Conservation (phyloP, 2,329 filamentous ascomycete genomes). For the Gnomoniopsis sp. region DNA sequence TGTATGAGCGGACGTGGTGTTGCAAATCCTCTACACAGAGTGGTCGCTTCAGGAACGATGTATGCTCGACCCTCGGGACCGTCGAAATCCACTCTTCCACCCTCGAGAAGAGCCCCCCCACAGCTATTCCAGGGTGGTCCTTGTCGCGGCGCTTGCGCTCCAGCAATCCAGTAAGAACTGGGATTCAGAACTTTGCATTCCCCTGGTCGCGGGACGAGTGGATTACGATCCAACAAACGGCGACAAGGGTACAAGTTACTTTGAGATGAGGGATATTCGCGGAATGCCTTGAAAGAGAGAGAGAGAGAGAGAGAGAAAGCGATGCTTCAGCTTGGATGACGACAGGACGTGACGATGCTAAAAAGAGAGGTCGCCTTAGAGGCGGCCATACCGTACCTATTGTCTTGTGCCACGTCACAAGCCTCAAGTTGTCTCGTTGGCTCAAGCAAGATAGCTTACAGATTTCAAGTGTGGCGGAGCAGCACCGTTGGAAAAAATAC, state of each 20-base stretch:
- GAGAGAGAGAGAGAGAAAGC: no score
- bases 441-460: constrained; percentile 16
- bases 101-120: constrained; percentile 4
- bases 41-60: not conserved
- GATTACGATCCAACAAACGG: not conserved
- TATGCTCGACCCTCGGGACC: not conserved
- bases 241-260: not conserved
- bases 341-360: not conserved
- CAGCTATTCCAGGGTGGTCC: not conserved
- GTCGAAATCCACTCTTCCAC: not conserved
- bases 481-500: constrained; percentile 20
- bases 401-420: constrained; percentile 41
- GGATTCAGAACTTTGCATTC: not conserved
- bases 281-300: not conserved
- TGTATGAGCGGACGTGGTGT: no score
- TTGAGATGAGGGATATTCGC: not conserved
- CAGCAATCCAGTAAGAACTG: constrained; percentile 13
- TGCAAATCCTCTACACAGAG: not conserved
- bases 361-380: not conserved
- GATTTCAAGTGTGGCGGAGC: constrained; percentile 37
- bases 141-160: constrained; percentile 10
- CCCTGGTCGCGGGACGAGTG: constrained; percentile 8
- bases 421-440: constrained; percentile 30
- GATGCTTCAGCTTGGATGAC: not conserved
- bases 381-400: constrained; percentile 1